phyloP scores from a whole-genome alignment of 2,329 filamentous ascomycete genomes.

The Trichophyton simii region DNA sequence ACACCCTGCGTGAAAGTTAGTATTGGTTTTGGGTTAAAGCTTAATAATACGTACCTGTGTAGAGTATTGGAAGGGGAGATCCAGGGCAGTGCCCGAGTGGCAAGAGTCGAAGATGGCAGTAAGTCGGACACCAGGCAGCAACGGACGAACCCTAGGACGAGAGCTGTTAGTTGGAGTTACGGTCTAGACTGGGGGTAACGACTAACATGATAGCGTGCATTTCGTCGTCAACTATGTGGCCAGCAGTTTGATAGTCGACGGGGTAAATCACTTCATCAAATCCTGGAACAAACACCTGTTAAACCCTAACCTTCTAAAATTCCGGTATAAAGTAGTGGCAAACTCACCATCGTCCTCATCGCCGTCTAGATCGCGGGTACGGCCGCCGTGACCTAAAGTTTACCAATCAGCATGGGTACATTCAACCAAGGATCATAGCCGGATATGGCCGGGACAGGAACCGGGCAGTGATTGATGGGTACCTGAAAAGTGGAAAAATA shows the following conservation, averaged over 20 bases:
- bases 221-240: conserved; percentile 5
- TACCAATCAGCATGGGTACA: background rate
- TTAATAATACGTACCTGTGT: background rate
- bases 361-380: conserved; percentile 4
- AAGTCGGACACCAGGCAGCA: background rate
- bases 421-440: background rate
- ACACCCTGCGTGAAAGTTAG: background rate
- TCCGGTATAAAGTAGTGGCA: too few relatives aligned
- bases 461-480: background rate
- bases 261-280: conserved; percentile 6
- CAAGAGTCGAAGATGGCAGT: conserved; percentile 6
- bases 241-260: conserved; percentile 3
- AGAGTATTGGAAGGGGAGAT: conserved; percentile 5
- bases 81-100: conserved; percentile 4
- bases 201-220: conserved; percentile 6
- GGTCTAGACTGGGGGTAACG: too few relatives aligned
- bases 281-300: background rate
- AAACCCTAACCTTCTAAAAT: background rate
- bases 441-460: background rate
- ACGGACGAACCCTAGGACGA: conserved; percentile 2
- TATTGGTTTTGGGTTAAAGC: background rate
- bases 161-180: background rate
- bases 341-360: conserved; percentile 6
- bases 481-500: conserved; percentile 6
- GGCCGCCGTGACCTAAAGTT: conserved; percentile 3